A percentile compares a stretch with the other conserved stretches of the same genome.
Conservation (phyloP, 2,329 filamentous ascomycete genomes). For the Pseudogymnoascus sp. region DNA sequence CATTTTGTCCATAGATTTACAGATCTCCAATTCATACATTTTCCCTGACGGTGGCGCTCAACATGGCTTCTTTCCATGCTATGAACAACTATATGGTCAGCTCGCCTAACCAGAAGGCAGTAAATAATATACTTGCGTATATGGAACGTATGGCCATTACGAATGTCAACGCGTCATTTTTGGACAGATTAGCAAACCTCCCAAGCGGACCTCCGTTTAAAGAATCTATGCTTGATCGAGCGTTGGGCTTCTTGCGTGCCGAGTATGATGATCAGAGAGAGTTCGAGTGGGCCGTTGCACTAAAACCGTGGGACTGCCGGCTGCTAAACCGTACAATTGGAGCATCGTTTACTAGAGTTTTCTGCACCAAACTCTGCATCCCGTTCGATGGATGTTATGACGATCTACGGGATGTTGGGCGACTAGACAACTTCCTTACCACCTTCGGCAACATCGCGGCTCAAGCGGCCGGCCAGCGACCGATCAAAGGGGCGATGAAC, state of each 20-base stretch:
- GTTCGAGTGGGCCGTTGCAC: neutral
- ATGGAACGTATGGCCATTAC: neutral
- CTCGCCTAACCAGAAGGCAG: neutral
- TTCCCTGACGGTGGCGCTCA: neutral
- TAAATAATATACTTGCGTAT: neutral
- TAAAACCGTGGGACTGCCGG: neutral
- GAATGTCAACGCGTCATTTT: neutral
- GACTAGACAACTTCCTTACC: neutral
- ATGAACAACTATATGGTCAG: neutral
- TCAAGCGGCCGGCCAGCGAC: neutral
- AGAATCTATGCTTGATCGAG: neutral
- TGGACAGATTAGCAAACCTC: neutral
- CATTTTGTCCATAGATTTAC: slow-evolving; percentile 3
- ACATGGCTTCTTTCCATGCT: neutral
- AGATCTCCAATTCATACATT: neutral
- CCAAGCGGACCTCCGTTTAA: neutral
- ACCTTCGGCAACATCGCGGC: neutral
- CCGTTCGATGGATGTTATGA: slow-evolving; percentile 1
- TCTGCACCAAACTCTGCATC: neutral
- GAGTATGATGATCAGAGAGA: neutral
- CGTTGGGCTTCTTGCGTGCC: neutral
- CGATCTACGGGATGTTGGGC: neutral
- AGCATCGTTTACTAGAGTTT: neutral
- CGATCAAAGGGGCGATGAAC: neutral
- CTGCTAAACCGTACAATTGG: neutral